Conservation (phyloP, 2,329 filamentous ascomycete genomes). For the Endothia cerciana region DNA sequence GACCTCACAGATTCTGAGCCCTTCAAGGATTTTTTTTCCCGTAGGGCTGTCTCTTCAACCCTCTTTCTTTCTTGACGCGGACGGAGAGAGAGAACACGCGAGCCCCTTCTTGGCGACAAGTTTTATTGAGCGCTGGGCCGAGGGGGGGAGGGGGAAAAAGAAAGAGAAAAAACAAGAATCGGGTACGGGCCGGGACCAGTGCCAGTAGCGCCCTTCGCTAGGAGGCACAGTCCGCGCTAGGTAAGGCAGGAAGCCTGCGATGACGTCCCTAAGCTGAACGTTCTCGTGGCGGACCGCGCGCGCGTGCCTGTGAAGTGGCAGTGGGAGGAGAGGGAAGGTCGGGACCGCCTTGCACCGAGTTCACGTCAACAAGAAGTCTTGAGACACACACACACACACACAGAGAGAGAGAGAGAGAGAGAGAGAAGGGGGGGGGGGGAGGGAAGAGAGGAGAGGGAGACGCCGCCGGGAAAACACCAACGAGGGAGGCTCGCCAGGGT, state of each 20-base stretch:
- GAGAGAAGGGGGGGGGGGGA: too few species aligned
- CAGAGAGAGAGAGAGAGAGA: neutral
- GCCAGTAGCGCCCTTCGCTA: neutral
- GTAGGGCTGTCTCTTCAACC: neutral
- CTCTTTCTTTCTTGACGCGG: neutral
- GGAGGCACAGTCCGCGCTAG: neutral
- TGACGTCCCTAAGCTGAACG: neutral
- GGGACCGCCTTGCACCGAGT: constrained; percentile 2
- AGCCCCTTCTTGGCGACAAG: neutral
- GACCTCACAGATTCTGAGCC: constrained; percentile 11
- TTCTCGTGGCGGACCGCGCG: neutral
- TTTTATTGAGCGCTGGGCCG: neutral
- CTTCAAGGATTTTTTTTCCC: neutral
- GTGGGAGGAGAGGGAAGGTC: neutral
- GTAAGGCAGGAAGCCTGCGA: neutral
- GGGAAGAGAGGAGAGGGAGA: neutral
- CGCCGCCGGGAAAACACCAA: too few species aligned
- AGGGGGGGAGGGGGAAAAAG: neutral
- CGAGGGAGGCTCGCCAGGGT: neutral
- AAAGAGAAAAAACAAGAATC: neutral
- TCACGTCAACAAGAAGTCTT: neutral
- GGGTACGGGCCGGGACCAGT: neutral
- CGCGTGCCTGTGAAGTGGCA: neutral
- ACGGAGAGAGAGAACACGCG: neutral
- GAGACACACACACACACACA: neutral